These are phyloP conservation scores for Aegilops longissima DNA, from an alignment of 176 grass and related monocot species.

Conservation along the genomic window DNA sequence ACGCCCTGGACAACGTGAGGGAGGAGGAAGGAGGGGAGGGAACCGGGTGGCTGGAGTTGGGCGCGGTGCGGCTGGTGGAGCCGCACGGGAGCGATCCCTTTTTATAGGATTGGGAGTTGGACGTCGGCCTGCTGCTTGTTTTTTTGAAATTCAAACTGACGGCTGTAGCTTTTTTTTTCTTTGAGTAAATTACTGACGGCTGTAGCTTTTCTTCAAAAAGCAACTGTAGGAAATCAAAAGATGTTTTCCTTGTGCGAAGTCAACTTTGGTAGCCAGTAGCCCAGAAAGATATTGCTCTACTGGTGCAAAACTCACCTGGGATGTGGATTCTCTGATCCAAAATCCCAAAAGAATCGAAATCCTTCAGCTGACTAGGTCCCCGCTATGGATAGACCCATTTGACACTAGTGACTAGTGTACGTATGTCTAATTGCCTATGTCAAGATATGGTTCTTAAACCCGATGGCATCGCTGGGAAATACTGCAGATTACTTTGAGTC, in stretches of 20 bases:
- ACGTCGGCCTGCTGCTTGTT: no score
- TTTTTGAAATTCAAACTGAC: no score
- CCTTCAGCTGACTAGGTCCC: not conserved
- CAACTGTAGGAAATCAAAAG: not conserved
- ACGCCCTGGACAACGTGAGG: no score
- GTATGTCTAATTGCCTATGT: not conserved
- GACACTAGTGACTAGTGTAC: no score
- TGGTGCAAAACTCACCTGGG: not conserved
- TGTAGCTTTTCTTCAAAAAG: not conserved
- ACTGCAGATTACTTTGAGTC: not conserved
- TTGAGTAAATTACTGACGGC: not conserved
- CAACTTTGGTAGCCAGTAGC: not conserved
- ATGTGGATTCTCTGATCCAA: not conserved
- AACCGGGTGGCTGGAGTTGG: no score
- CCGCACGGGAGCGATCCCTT: no score
- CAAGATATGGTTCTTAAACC: not conserved
- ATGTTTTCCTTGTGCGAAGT: not conserved
- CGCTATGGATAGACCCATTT: not conserved
- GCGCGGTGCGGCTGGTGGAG: no score
- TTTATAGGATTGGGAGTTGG: no score
- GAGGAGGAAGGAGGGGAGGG: no score
- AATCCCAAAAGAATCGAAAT: not conserved
- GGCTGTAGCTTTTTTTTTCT: no score
- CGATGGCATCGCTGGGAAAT: not conserved
- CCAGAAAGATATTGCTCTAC: not conserved